These are phyloP conservation scores for Punctularia strigosozonata DNA, from an alignment of 768 basidiomycete species.

Conservation along the genomic window DNA sequence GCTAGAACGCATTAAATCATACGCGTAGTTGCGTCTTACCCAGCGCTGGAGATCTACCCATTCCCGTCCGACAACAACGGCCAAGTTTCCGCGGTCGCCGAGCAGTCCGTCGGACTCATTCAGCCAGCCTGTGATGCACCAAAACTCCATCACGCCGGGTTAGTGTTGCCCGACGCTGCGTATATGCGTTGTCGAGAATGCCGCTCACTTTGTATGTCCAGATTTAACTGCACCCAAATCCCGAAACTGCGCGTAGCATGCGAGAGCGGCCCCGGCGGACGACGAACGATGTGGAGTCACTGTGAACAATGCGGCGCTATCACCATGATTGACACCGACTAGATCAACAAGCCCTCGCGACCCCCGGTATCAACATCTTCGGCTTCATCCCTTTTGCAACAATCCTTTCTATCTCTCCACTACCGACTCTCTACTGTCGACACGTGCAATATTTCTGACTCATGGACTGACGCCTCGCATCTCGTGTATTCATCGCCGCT, in stretches of 20 bases:
- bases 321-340: conserved; percentile 76
- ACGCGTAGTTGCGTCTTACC: conserved; percentile 33
- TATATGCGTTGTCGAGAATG: conserved; percentile 1
- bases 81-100: conserved; percentile 23
- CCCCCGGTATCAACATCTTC: neutral
- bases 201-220: conserved; percentile 15
- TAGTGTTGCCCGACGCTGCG: conserved; percentile 3
- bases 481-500: too few species aligned
- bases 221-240: conserved; percentile 64
- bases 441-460: too few species aligned
- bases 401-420: neutral
- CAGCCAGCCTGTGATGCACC: conserved; percentile 32
- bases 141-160: conserved; percentile 4
- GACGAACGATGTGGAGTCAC: conserved; percentile 77
- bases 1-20: conserved; percentile 2
- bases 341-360: conserved; percentile 8
- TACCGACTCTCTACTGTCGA: too few species aligned
- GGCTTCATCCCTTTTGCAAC: conserved; percentile 4
- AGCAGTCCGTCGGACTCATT: conserved; percentile 44
- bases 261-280: conserved; percentile 54
- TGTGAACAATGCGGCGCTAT: conserved; percentile 86
- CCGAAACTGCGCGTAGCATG: conserved; percentile 77
- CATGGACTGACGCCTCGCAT: too few species aligned
- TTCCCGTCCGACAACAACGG: conserved; percentile 25
- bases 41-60: conserved; percentile 53